Evolutionary conservation across 1,139 yeast species (phyloP), one percentile per base, ranked within the genome.

Genomic region (Suhomyces kunorum): DNA sequence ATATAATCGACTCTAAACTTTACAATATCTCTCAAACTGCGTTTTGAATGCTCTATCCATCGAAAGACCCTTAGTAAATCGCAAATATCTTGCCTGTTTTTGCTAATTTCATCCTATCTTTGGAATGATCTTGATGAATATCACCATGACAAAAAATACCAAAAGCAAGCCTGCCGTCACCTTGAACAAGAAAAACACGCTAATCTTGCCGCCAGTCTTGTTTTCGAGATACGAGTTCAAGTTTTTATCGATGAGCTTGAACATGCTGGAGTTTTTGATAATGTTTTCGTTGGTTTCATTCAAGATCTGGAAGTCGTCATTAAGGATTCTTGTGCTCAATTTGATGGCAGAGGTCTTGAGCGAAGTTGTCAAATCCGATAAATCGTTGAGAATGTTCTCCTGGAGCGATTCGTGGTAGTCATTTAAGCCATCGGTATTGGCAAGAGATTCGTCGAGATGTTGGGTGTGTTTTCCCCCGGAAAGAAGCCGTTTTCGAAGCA

Each of bases 331-430:
- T 20, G 61, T 54, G 5, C 71, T 62, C 25, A 72, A 59, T 9
- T 54, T 53, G 12, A 64, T 45, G 4, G 76, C 76, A 4, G 72
- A 64, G n/a, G 55, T 49, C 42, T 64, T 68, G 39, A 72, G 59
- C 3, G 58, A 58, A 2, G 64, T 43, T 0, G 76, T 73, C 40
- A 72, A 55, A 20, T 61, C 67, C 0, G 66, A 48, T 40, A 72
- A 60, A 43, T 72, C 78, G 29, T 51, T 54, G 16, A 71, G 53
- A 8, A 72, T 59, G 33, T 70, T 74, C 35, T 66, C 66, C 47
- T 72, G 78, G n/a, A 71, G 49, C 3, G 68, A 62, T 41, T 71
- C 76, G 46, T 72, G 76, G 51, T 69, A 68, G 11, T 63, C 61
- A 47, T 69, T 69, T 33, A 44, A 42, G 38, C 53, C 51, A 23